Evolutionary conservation across 2,329 filamentous ascomycete species (phyloP), one percentile per base, ranked within the genome.

Genomic region (Fusarium dlaminii): DNA sequence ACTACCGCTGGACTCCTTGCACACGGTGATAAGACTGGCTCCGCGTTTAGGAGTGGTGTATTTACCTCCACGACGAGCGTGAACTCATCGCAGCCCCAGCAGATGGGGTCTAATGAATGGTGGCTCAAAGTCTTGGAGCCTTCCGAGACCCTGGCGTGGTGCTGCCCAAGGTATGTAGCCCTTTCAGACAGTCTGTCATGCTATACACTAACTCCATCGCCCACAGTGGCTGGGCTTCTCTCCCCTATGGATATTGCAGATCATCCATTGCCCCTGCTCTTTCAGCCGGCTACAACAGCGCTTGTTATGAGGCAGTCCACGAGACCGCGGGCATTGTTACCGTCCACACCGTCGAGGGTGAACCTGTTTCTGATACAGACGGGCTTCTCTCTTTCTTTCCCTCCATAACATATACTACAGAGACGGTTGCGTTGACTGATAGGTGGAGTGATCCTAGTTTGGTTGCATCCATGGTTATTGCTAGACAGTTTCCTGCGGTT

Each of bases 131-230:
- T 63, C 8, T 15, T 79, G 18, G 68, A 67, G 12, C 48, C 70
- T 14, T 66, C 68, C 20, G 78, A 79, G 34, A 76, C 75, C 22
- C 20, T 78, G 12, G 70, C 67, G 11, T 78, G 56, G 34, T 79
- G 75, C 52, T 79, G 73, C 27, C 75, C 71, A 6, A 79, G 66
- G 77, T 76, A 70, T 12, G 14, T n/a, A 8, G 34, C 13, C 20
- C 6, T 40, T 11, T 40, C 9, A 55, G 8, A 29, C 10, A 29
- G 20, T 27, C 24, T 13, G 14, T 5, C 13, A 4, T 13, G 8
- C 12, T 15, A 0, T 12, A 36, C 15, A 24, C 42, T 76, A 5
- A 75, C 9, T 4, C 22, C 12, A 2, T n/a, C 4, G 6, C 17
- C 32, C 12, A 8, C 4, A 79, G 75, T 14, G 76, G 68, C 22